Conservation (phyloP, 208 protist species). For the Crithidia sp. region DNA sequence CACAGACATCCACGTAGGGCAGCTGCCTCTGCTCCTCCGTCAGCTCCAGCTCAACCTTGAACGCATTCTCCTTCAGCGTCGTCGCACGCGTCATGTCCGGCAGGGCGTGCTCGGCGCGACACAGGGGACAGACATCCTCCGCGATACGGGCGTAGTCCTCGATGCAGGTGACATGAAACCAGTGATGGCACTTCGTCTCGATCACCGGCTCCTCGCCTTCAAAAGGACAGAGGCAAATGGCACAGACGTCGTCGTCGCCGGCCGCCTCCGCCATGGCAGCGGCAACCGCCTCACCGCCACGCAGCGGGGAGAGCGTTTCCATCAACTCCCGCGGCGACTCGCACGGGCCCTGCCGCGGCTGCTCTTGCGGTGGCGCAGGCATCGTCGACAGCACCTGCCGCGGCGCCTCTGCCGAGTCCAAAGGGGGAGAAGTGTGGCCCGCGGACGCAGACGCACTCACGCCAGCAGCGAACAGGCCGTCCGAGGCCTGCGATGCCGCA, state of each 20-base stretch:
- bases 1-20: constrained; percentile 43
- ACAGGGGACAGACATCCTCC: constrained; percentile 64
- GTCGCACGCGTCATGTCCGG: constrained; percentile 33
- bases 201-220: constrained; percentile 43
- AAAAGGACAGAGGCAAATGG: constrained; percentile 54
- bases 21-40: constrained; percentile 24
- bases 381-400: background rate
- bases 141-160: constrained; percentile 46
- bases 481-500: constrained; percentile 2
- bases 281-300: background rate
- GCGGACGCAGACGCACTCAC: background rate
- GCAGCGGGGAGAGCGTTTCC: constrained; percentile 6
- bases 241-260: constrained; percentile 36
- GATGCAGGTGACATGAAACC: constrained; percentile 74
- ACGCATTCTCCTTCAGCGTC: constrained; percentile 40
- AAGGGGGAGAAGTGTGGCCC: background rate
- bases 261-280: background rate
- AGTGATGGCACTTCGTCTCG: constrained; percentile 62
- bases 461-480: background rate
- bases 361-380: background rate
- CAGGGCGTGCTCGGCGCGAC: constrained; percentile 45
- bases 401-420: background rate
- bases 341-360: no score
- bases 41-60: constrained; percentile 31
- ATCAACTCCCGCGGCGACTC: constrained; percentile 17